Conservation (phyloP, 257 asterid genomes). For the Perilla frutescens region DNA sequence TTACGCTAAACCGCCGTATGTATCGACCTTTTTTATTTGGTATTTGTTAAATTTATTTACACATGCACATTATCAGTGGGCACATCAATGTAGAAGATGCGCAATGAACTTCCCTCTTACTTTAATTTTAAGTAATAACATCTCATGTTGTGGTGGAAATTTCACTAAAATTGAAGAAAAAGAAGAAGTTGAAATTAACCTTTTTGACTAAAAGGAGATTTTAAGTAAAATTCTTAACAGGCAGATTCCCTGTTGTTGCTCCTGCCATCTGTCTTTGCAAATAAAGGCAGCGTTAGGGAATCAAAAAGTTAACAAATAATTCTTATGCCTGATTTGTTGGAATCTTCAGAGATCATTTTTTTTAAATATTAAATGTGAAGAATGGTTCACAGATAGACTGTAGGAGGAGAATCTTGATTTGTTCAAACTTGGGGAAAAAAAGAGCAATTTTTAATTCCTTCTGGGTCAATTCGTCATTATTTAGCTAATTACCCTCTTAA, state of each 20-base stretch:
- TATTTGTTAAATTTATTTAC: too few relatives aligned
- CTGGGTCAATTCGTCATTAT: slow-evolving; percentile 31
- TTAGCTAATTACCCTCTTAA: slow-evolving; percentile 13
- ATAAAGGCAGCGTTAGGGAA: slow-evolving; percentile 35
- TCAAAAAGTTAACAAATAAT: slow-evolving; percentile 28
- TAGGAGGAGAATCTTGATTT: slow-evolving; percentile 44
- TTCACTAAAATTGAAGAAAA: too few relatives aligned
- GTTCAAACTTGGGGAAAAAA: slow-evolving; percentile 33
- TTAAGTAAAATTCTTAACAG: not conserved
- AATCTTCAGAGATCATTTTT: slow-evolving; percentile 6
- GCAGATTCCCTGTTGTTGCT: slow-evolving; percentile 7
- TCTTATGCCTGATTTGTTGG: slow-evolving; percentile 31
- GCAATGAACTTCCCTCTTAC: too few relatives aligned
- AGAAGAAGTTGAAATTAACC: too few relatives aligned
- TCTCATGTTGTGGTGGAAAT: too few relatives aligned
- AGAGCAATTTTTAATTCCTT: slow-evolving; percentile 16
- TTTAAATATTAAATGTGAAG: not conserved
- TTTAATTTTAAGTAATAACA: too few relatives aligned
- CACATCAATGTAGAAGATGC: too few relatives aligned
- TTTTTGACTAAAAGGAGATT: too few relatives aligned
- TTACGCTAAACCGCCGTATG: too few relatives aligned
- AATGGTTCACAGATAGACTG: slow-evolving; percentile 34
- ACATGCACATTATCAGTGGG: too few relatives aligned
- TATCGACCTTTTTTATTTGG: too few relatives aligned
- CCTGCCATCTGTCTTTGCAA: slow-evolving; percentile 26